Conservation (phyloP, 2,329 filamentous ascomycete genomes). For the Clonostachys byssicola region DNA sequence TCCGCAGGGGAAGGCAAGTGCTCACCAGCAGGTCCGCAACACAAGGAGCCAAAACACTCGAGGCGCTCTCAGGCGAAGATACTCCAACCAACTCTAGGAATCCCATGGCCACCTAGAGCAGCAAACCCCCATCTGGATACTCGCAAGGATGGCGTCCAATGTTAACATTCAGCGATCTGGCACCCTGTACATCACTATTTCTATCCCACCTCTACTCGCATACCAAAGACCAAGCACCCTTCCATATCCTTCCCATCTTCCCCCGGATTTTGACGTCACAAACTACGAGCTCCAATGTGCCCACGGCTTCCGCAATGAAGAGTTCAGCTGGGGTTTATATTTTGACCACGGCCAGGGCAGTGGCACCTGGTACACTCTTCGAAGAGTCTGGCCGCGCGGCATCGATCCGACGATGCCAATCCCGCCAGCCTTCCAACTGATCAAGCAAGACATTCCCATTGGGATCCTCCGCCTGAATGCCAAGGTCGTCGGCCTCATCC, state of each 20-base stretch:
- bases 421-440: not conserved
- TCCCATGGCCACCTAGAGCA: too few relatives aligned
- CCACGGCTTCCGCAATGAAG: slow-evolving; percentile 12
- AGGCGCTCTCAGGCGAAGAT: too few relatives aligned
- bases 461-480: slow-evolving; percentile 10
- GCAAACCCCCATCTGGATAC: too few relatives aligned
- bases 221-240: not conserved
- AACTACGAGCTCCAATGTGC: slow-evolving; percentile 11
- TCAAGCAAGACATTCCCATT: not conserved
- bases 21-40: too few relatives aligned
- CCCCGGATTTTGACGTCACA: slow-evolving; percentile 6
- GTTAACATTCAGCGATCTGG: not conserved
- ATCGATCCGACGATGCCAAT: not conserved
- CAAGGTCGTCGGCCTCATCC: slow-evolving; percentile 21
- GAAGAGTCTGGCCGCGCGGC: not conserved
- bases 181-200: slow-evolving; percentile 3
- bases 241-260: not conserved
- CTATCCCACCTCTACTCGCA: not conserved
- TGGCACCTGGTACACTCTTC: slow-evolving; percentile 18
- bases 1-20: too few relatives aligned
- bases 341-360: slow-evolving; percentile 17
- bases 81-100: too few relatives aligned
- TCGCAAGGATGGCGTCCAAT: not conserved
- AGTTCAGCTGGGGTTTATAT: slow-evolving; percentile 31
- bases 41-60: too few relatives aligned